Evolutionary conservation across 1,284 basidiomycete species (phyloP), one percentile per base, ranked within the genome.

Genomic region (Heterobasidion parviporum): DNA sequence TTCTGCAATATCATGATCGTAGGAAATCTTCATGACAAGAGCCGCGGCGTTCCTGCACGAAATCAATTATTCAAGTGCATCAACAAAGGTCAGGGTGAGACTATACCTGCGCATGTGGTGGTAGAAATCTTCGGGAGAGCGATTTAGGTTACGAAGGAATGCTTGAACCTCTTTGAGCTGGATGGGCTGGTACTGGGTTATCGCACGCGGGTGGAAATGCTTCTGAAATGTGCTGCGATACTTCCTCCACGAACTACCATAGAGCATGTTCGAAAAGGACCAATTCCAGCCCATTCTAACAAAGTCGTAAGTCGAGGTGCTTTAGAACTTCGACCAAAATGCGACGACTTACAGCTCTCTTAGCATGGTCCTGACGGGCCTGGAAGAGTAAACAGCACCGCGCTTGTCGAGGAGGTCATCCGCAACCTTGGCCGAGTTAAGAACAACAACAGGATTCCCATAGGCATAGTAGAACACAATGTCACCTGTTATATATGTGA

Each of bases 321-420:
- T 47, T 4, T 3, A 32, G 5, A 14, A 32, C 16, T 32, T 14
- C 26, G 26, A 26, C 3, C 2, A 26, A 26, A 26, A 26, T 26
- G 26, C 6, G n/a, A 12, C 46, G 2, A 47, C 52, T 3, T 45
- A 44, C 52, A 45, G 10, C 5, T 43, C 38, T 10, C 14, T n/a
- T 15, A 44, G 8, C n/a, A 44, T 41, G 7, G 52, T 41, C 18
- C 18, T 20, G 9, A 18, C 7, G 15, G 52, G 52, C 18, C 52
- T 18, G 8, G 52, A 45, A 35, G 52, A 53, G 33, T 53, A 53
- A 16, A 53, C 45, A 12, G 52, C 15, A 33, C 52, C 20, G 14
- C 52, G 52, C 36, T 53, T 53, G n/a, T 53, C 52, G 20, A 53
- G 38, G 4, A 53, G 52, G 18, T 53, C 52, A n/a, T 34, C 14